Base-by-base conservation (phyloP, 495 filamentous ascomycete genomes). In the Penicillium lagena region DNA sequence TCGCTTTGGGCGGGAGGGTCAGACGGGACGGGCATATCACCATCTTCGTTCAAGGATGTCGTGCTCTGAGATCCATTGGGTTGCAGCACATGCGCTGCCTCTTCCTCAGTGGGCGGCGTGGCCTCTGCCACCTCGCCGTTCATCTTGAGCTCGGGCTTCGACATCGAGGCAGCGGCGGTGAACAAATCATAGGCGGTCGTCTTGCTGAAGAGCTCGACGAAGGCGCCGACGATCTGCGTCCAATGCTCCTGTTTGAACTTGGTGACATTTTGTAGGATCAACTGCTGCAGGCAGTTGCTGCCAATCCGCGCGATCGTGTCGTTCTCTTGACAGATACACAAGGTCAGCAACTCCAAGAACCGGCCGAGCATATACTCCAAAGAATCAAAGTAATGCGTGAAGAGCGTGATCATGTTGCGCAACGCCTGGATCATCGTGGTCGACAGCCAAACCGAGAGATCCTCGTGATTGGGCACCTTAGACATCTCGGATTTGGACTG, bases 341-440 rank as follows among this genome's bases (percentile, higher is more conserved):
- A 77, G 4, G 88, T 89, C 1, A 99, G 68, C 9, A 99, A 79
- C 55, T 97, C 90, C 32, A 99, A 71, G 58, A 97, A 96, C 22
- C 91, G 75, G 56, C 95, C 89, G 13, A 99, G 77, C 94, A 99
- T 97, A 60, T 95, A 91, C 61, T 96, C 89, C 22, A 99, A 68
- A 0, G 88, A 78, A 44, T 95, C 89, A 52, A 97, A 99, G 64
- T 96, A 97, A 63, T 99, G 93, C 0, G 93, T 99, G 59, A 99
- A 97, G 17, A 99, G 79, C 0, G 86, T 90, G 54, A 99, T 96
- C 86, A 99, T 95, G 66, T 96, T 97, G 38, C 93, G 81, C 50
- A 99, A 69, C 12, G 93, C 93, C 63, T 99, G 93, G 37, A 99
- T 99, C 90, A 99, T 97, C 13, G 93, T 99, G 0, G 93, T 99